Conservation (phyloP, 2,329 filamentous ascomycete species). For the Aplosporella prunicola region DNA sequence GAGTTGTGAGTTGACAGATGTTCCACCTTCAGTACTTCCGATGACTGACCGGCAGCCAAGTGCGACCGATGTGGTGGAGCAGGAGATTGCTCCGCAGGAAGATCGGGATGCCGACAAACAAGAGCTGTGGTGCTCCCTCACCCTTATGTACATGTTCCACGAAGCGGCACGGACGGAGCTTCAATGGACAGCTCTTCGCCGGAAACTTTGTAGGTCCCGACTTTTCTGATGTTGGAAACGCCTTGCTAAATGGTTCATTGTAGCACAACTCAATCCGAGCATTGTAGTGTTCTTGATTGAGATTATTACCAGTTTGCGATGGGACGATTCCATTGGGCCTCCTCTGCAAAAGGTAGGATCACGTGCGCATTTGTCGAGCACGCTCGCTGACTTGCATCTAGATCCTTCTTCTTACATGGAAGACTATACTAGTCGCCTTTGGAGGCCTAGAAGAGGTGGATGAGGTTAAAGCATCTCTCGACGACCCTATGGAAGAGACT, state of each 20-base stretch:
- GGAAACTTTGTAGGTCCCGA: conserved; percentile 24
- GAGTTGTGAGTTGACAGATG: conserved; percentile 13
- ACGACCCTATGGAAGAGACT: conserved; percentile 46
- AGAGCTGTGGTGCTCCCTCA: conserved; percentile 42
- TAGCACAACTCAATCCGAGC: conserved; percentile 48
- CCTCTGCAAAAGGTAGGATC: conserved; percentile 33
- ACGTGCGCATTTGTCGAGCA: neutral
- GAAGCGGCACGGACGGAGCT: conserved; percentile 34
- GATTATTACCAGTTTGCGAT: conserved; percentile 42
- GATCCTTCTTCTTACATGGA: conserved; percentile 83
- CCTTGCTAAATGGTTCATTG: neutral
- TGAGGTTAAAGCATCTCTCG: conserved; percentile 62
- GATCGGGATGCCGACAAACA: conserved; percentile 30
- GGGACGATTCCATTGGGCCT: conserved; percentile 51
- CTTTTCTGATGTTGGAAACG: neutral
- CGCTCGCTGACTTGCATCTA: conserved; percentile 24
- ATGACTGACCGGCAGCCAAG: conserved; percentile 4
- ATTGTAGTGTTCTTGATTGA: conserved; percentile 65
- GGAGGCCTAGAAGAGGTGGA: conserved; percentile 68
- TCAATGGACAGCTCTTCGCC: conserved; percentile 44
- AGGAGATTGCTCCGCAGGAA: conserved; percentile 18
- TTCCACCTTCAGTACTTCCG: neutral
- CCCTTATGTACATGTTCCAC: conserved; percentile 40
- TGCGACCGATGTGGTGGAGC: conserved; percentile 8
- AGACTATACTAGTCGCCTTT: conserved; percentile 76